Percentiles rank a stretch among this genome's conserved stretches.
Evolutionary conservation across 768 basidiomycete genomes (phyloP).

Genomic region (Mycena galericulata): DNA sequence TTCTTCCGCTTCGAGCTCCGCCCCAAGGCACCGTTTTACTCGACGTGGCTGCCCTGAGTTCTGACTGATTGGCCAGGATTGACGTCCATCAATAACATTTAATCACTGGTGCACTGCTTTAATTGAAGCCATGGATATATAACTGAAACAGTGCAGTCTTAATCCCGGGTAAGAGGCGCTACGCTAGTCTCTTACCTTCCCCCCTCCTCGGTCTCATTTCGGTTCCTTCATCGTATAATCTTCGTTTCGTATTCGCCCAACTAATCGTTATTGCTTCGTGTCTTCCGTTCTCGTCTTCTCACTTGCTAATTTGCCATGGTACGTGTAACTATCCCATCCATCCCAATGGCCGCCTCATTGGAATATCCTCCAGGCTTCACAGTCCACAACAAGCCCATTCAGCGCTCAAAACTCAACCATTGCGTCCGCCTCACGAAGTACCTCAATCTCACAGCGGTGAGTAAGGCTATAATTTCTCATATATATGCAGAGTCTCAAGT

Average conservation of each 20-base stretch:
- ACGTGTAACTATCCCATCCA: not conserved
- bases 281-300: not conserved
- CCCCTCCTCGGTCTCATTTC: not conserved
- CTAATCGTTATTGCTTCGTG: not conserved
- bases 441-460: not conserved
- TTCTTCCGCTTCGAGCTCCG: too few relatives aligned
- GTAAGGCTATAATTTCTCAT: not conserved
- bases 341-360: not conserved
- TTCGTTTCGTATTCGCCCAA: not conserved
- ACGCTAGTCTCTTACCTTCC: too few relatives aligned
- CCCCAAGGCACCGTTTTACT: too few relatives aligned
- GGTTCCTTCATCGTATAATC: not conserved
- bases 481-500: too few relatives aligned
- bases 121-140: conserved; percentile 3
- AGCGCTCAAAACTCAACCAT: not conserved
- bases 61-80: not conserved
- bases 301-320: not conserved
- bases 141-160: not conserved
- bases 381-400: not conserved
- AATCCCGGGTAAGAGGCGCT: too few relatives aligned
- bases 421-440: not conserved
- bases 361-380: not conserved
- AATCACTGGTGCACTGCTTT: not conserved
- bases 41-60: too few relatives aligned
- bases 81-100: not conserved